Conservation (phyloP, 371 early-diverging fungal species). For the Actinomortierella ambigua region DNA sequence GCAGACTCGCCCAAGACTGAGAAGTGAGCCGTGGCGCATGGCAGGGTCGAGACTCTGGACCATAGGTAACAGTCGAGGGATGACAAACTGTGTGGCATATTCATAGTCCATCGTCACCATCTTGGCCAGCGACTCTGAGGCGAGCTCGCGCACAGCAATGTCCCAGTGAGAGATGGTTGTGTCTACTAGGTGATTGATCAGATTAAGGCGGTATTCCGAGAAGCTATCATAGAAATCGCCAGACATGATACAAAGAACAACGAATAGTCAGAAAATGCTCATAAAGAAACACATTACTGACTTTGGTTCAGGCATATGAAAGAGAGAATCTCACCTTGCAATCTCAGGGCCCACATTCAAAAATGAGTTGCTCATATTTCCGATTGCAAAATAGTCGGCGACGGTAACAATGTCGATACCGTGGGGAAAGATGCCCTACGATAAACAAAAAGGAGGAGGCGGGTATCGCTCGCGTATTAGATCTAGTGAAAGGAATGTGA, state of each 20-base stretch:
- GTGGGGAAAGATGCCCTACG: conserved; percentile 85
- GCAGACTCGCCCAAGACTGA: conserved; percentile 74
- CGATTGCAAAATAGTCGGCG: conserved; percentile 92
- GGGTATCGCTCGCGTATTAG: background rate
- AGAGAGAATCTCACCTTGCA: conserved; percentile 63
- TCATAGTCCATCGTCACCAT: conserved; percentile 64
- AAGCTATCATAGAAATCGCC: conserved; percentile 53
- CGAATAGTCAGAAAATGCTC: background rate
- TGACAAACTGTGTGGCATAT: conserved; percentile 55
- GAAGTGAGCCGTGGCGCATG: conserved; percentile 78
- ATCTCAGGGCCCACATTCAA: conserved; percentile 69
- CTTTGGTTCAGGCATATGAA: background rate
- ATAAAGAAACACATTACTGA: background rate
- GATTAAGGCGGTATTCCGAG: conserved; percentile 70
- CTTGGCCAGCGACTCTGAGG: conserved; percentile 69
- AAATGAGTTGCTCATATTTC: conserved; percentile 79
- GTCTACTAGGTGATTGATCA: conserved; percentile 73
- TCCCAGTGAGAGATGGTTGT: conserved; percentile 88
- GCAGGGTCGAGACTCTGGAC: conserved; percentile 64
- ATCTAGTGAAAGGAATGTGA: background rate
- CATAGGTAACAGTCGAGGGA: conserved; percentile 28
- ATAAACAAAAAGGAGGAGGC: background rate
- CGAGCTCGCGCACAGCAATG: conserved; percentile 73
- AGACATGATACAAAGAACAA: too few species aligned
- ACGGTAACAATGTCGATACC: conserved; percentile 90